Conservation (phyloP, 2,329 filamentous ascomycete species). For the Colletotrichum liriopes region DNA sequence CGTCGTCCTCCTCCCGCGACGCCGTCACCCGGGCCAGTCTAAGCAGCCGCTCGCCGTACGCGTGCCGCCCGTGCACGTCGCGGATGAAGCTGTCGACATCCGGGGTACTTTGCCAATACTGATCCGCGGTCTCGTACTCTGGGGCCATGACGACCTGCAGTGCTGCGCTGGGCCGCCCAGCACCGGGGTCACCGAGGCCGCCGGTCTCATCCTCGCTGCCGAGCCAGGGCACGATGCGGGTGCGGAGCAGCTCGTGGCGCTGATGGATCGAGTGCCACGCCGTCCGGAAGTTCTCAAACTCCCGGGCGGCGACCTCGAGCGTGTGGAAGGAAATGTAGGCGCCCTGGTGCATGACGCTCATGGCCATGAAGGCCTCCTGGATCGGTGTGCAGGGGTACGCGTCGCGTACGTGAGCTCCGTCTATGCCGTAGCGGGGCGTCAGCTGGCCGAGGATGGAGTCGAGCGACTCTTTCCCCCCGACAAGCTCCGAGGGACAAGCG, state of each 20-base stretch:
- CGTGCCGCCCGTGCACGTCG: not conserved
- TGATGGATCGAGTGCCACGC: conserved; percentile 2
- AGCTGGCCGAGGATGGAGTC: not conserved
- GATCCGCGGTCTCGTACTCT: not conserved
- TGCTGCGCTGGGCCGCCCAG: not conserved
- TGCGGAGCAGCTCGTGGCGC: conserved; percentile 6
- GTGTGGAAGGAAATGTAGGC: conserved; percentile 49
- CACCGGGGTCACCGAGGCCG: no score
- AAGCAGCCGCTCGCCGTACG: not conserved
- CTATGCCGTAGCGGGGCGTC: not conserved
- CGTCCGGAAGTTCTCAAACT: not conserved
- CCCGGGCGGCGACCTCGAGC: not conserved
- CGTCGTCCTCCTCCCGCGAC: not conserved
- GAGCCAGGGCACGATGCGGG: not conserved
- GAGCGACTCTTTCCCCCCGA: not conserved
- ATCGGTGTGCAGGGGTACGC: conserved; percentile 58
- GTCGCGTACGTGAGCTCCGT: conserved; percentile 45
- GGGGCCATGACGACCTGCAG: not conserved
- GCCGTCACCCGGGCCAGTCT: conserved; percentile 19
- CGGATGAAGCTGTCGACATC: conserved; percentile 1
- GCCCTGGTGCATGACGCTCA: conserved; percentile 52
- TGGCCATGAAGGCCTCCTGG: conserved; percentile 58
- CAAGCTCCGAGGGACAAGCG: not conserved
- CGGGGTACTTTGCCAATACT: not conserved
- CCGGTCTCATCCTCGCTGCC: not conserved